Evolutionary conservation across 352 stramenopile species (phyloP).

Genomic region (Pelagophyceae sp.): DNA sequence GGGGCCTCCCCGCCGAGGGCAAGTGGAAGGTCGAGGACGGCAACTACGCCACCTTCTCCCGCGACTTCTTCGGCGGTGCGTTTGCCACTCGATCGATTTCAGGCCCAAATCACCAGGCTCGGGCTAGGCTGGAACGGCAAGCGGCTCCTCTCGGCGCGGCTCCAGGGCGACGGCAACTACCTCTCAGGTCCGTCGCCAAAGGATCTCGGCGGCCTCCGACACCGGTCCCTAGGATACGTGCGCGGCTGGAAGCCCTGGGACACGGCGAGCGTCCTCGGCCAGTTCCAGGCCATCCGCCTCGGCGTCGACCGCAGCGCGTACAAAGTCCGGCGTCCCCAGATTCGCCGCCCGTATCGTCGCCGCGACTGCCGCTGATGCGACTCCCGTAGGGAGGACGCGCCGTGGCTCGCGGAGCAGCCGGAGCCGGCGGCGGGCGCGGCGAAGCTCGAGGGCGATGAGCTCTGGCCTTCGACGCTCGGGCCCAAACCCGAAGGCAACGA

Average conservation of each 20-base stretch:
- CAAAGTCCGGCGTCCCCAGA: no score
- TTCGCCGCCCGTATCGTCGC: no score
- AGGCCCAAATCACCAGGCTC: neutral
- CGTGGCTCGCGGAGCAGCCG: no score
- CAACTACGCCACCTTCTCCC: conserved; percentile 48
- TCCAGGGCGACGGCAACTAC: conserved; percentile 54
- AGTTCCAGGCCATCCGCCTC: conserved; percentile 50
- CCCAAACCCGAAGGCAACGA: no score
- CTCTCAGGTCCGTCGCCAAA: conserved; percentile 24
- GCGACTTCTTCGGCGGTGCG: conserved; percentile 29
- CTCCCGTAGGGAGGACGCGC: no score
- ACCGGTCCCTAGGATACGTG: conserved; percentile 35
- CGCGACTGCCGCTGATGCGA: no score
- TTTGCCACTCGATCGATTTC: neutral
- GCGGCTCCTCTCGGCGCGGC: conserved; percentile 43
- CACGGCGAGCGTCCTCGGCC: conserved; percentile 41
- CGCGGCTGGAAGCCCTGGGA: conserved; percentile 48
- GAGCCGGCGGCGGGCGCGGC: no score
- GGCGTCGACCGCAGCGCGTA: conserved; percentile 44
- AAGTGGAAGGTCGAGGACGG: conserved; percentile 49
- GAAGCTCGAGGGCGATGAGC: no score
- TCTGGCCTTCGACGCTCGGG: no score
- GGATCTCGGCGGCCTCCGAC: neutral
- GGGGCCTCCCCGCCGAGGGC: conserved; percentile 43
- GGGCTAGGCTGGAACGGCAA: conserved; percentile 43